Evolutionary conservation across 495 filamentous ascomycete genomes (phyloP), one percentile per base, ranked within the genome.

Genomic region (Copromyces sp.): DNA sequence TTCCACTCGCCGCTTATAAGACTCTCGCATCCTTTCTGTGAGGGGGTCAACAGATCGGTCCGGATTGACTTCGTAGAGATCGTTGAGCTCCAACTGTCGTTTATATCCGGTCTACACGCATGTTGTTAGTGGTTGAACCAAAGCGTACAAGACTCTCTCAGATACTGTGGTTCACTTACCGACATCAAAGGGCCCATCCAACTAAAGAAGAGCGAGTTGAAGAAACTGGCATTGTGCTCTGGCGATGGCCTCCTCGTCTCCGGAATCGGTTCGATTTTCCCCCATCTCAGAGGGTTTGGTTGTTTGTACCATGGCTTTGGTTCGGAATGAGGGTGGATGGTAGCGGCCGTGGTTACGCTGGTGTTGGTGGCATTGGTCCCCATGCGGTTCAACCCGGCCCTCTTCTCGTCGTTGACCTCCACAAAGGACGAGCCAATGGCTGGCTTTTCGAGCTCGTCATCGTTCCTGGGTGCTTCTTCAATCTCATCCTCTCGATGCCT

Each of bases 31-130:
- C 76, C 87, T 91, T 9, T 80, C 78, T 11, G 91, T 88, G 77
- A 97, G 78, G 5, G 88, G 79, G 32, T 93, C 87, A 45, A 91
- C 90, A n/a, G 87, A 83, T 47, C 95, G 86, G 71, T 91, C 79
- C 0, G 94, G 94, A 74, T 97, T 97, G 68, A 98, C 91, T 1
- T 83, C 84, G 90, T 94, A 97, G 72, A 98, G 89, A 78, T 98
- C 95, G 77, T 91, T 91, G 42, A 90, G 81, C 75, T 97, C 92
- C 8, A 98, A 86, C 14, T 90, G 89, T 11, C 95, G 90, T 77
- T 93, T 88, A 79, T 97, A 98, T 20, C 95, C 95, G 68, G 85
- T 85, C 87, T 90, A 75, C 24, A 20, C 70, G 20, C 69, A 17
- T 70, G 74, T 76, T 39, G 74, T 72, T 68, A 70, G 53, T n/a